phyloP scores from a whole-genome alignment of 345 rosid species.

The Garcia nutans region DNA sequence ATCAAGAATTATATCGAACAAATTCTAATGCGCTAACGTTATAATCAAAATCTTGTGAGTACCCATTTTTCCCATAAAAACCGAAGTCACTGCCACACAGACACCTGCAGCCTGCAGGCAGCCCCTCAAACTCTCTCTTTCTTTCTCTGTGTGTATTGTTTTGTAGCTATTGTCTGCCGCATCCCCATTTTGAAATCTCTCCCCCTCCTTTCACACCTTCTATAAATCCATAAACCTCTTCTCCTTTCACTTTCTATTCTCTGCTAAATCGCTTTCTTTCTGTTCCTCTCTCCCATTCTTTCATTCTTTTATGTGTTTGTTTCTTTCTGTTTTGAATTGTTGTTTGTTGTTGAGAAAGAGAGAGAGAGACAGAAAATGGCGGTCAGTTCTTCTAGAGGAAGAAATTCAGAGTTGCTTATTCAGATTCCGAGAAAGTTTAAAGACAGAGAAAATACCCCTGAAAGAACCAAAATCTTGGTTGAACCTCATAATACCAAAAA shows the following conservation, averaged over 20 bases:
- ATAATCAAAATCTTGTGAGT: neutral
- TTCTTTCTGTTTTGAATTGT: neutral
- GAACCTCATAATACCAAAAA: conserved; percentile 45
- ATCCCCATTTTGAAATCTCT: conserved; percentile 43
- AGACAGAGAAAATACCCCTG: conserved; percentile 31
- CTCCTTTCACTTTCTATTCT: conserved; percentile 3
- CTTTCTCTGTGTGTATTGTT: conserved; percentile 27
- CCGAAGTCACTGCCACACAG: neutral
- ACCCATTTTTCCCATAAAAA: neutral
- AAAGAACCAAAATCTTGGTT: conserved; percentile 55
- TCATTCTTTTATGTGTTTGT: neutral
- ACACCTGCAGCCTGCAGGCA: neutral
- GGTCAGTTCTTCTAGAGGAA: conserved; percentile 51
- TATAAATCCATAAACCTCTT: conserved; percentile 22
- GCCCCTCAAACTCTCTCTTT: neutral
- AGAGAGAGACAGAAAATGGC: conserved; percentile 21
- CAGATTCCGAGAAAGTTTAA: conserved; percentile 46
- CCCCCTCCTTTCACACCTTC: conserved; percentile 13
- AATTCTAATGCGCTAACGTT: too few species aligned
- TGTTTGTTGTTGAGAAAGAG: neutral
- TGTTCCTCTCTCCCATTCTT: neutral
- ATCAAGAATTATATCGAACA: too few species aligned
- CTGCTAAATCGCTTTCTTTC: neutral
- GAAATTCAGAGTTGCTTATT: conserved; percentile 31
- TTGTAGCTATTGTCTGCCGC: conserved; percentile 60